phyloP scores from a whole-genome alignment of 2,329 filamentous ascomycete species.

The Stachybotrys chlorohalonatus region DNA sequence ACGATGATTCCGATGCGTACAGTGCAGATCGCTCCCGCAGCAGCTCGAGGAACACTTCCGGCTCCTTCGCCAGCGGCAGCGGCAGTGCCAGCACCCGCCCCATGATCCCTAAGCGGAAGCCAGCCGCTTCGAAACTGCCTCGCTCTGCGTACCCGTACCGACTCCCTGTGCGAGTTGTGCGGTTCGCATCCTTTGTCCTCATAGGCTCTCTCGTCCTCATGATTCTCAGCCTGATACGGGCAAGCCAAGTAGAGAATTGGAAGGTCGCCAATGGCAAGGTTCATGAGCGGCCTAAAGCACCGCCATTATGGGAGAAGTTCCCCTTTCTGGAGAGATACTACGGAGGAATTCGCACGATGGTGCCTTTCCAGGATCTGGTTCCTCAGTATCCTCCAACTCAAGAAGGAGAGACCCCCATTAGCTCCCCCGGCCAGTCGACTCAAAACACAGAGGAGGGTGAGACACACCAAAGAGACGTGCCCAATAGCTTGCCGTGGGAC shows the following conservation, averaged over 20 bases:
- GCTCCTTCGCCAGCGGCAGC: slow-evolving; percentile 24
- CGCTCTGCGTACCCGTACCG: slow-evolving; percentile 40
- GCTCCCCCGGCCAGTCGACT: slow-evolving; percentile 4
- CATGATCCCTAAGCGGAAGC: slow-evolving; percentile 32
- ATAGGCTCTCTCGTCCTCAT: slow-evolving; percentile 65
- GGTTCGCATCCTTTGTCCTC: slow-evolving; percentile 68
- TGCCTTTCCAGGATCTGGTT: slow-evolving; percentile 54
- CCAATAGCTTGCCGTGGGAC: slow-evolving; percentile 23
- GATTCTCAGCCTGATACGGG: slow-evolving; percentile 64
- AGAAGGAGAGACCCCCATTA: slow-evolving; percentile 2
- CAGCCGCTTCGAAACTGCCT: slow-evolving; percentile 8
- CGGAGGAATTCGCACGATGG: slow-evolving; percentile 70
- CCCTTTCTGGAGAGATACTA: slow-evolving; percentile 83
- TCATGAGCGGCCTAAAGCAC: slow-evolving; percentile 41
- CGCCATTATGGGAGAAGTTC: slow-evolving; percentile 75
- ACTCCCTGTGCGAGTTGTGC: slow-evolving; percentile 62
- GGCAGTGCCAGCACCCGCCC: slow-evolving; percentile 26
- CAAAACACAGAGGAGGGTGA: slow-evolving; percentile 9
- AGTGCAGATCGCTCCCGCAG: slow-evolving; percentile 34
- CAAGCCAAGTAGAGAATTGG: slow-evolving; percentile 62
- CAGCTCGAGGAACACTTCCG: slow-evolving; percentile 46
- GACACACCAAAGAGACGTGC: slow-evolving; percentile 10
- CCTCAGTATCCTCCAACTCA: slow-evolving; percentile 64
- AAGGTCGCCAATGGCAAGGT: slow-evolving; percentile 45
- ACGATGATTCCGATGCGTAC: slow-evolving; percentile 33